Base-by-base conservation (phyloP, 1,284 basidiomycete species). In the Marasmius sp. region DNA sequence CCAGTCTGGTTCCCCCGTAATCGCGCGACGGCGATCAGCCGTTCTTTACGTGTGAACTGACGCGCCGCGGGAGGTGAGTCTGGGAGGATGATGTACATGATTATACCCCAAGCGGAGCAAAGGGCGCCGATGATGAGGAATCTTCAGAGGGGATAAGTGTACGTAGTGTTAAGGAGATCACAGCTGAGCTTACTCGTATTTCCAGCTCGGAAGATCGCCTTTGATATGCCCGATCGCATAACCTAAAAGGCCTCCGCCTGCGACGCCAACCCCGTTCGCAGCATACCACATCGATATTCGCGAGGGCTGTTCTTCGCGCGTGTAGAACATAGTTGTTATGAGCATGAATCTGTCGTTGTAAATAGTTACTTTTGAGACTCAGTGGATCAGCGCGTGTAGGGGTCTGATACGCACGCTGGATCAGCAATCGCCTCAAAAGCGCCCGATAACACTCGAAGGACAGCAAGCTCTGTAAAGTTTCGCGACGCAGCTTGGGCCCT, bases 311-410 rank as follows among this genome's bases (percentile, higher is more conserved):
- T 81, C 77, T n/a, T 62, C 65, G 7, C 73, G 70, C 14, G 73
- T 78, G 66, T 81, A 81, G 61, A 74, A 80, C 73, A 74, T 75
- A 20, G 69, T 64, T 22, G 74, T 75, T 18, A 77, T 69, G 54
- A 80, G 71, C 58, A 79, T 65, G 43, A 68, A 67, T n/a, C 64
- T 65, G 10, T 38, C 12, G 55, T 9, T 6, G 10, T 18, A n/a
- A n/a, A n/a, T n/a, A n/a, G n/a, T n/a, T n/a, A n/a, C n/a, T 12
- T 16, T 45, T 14, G 3, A 14, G 33, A 6, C 6, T 27, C 12
- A 33, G 22, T 2, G 47, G 18, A n/a, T 18, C 8, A 16, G n/a
- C 16, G 10, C 8, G 38, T 27, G 39, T 20, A 18, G 47, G 20
- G 7, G 14, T 36, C 38, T 20, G 22, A 65, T 75, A 57, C 59